These are phyloP conservation scores for Aspergillus puulaauensis DNA, from an alignment of 2,329 filamentous ascomycete genomes.

Conservation along the genomic window DNA sequence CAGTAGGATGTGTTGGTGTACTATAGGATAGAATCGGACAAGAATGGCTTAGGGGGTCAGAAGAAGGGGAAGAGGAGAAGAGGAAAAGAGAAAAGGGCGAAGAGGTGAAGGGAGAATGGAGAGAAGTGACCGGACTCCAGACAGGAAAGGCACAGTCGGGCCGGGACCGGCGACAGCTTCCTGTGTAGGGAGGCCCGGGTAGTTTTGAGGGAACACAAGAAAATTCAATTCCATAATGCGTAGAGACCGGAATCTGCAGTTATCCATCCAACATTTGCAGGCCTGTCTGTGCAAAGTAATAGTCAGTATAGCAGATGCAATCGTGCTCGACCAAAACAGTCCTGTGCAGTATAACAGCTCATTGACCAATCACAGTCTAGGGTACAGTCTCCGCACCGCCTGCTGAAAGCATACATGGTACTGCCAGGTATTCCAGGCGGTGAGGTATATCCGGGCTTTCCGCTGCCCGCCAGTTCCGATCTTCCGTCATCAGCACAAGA, in stretches of 20 bases:
- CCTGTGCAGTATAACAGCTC: conserved; percentile 1
- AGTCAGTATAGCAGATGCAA: too few species aligned
- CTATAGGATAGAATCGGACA: neutral
- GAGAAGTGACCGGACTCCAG: neutral
- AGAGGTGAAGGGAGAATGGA: neutral
- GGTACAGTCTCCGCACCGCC: neutral
- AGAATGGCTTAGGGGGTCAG: neutral
- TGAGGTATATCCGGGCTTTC: conserved; percentile 8
- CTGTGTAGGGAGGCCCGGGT: neutral
- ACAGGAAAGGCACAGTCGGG: conserved; percentile 15
- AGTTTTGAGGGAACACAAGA: neutral
- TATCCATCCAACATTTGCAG: neutral
- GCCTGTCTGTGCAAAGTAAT: neutral
- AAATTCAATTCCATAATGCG: neutral
- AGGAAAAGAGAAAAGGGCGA: neutral
- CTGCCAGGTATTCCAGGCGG: neutral
- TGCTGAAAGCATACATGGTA: neutral
- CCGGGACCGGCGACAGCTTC: conserved; percentile 20
- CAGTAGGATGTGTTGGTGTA: neutral
- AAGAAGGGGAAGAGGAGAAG: neutral
- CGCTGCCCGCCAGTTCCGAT: neutral
- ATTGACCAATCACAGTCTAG: conserved; percentile 2
- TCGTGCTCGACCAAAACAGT: neutral
- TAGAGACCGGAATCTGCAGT: too few species aligned
- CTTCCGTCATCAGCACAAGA: conserved; percentile 3